A percentile compares a stretch with the other conserved stretches of the same genome.
phyloP scores from a whole-genome alignment of 2,329 filamentous ascomycete species.

The Daldinia sp. region DNA sequence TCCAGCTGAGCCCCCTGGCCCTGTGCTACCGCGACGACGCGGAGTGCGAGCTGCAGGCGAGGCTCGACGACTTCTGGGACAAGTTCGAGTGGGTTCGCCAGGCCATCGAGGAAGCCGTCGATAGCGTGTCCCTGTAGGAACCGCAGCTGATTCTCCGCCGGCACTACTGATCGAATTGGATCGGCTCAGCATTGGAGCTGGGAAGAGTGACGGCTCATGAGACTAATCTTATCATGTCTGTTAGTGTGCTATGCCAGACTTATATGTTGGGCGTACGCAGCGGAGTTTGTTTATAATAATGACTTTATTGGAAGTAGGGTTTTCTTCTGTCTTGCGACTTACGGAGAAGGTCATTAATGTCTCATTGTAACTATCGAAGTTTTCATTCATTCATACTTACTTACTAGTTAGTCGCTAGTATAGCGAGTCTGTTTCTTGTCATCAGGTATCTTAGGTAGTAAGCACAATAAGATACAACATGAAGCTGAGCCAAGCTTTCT shows the following conservation, averaged over 20 bases:
- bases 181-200: neutral
- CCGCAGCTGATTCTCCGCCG: neutral
- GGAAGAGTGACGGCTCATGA: neutral
- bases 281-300: neutral
- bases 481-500: neutral
- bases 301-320: neutral
- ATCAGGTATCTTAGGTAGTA: neutral
- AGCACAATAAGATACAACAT: neutral
- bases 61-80: conserved; percentile 10
- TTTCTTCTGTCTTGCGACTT: neutral
- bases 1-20: conserved; percentile 22
- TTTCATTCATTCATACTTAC: neutral
- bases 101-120: neutral
- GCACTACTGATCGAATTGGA: neutral
- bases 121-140: too few species aligned
- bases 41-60: neutral
- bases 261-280: neutral
- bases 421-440: neutral
- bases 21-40: neutral
- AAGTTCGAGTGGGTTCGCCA: neutral
- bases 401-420: neutral
- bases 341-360: neutral
- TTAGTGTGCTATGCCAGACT: neutral
- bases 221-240: neutral
- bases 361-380: neutral